Conservation (phyloP, 805 yeast genomes). For the Blastobotrys terrestris region DNA sequence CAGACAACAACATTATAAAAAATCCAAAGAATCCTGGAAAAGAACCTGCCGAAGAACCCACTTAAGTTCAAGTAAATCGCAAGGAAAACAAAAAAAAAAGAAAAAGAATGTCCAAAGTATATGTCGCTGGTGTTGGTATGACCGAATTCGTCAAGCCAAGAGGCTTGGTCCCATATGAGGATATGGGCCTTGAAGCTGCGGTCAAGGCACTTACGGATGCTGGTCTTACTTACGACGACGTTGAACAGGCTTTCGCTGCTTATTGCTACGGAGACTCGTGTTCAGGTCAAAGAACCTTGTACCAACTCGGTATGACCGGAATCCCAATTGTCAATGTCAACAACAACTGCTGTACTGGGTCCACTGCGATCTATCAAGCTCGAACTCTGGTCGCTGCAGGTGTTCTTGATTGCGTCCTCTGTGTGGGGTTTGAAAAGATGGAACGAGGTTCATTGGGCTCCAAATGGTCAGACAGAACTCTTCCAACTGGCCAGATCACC, state of each 20-base stretch:
- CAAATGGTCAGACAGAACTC: conserved; percentile 20
- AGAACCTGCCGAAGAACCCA: too few species aligned
- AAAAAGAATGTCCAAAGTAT: conserved; percentile 11
- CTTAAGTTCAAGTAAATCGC: too few species aligned
- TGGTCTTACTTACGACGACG: conserved; percentile 22
- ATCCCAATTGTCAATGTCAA: conserved; percentile 23
- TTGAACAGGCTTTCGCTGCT: conserved; percentile 19
- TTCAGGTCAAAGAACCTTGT: conserved; percentile 22
- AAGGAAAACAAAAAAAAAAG: not conserved
- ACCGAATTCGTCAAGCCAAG: conserved; percentile 25
- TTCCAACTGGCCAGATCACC: conserved; percentile 16
- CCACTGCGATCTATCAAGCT: conserved; percentile 21
- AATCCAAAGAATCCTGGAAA: not conserved
- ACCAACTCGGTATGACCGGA: conserved; percentile 25
- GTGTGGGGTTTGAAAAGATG: conserved; percentile 25
- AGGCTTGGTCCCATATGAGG: conserved; percentile 19
- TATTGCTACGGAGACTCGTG: conserved; percentile 24
- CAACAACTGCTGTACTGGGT: conserved; percentile 25
- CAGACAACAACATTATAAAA: not conserved
- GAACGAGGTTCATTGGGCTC: conserved; percentile 21
- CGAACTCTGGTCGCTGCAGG: conserved; percentile 19
- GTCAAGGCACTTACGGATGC: conserved; percentile 24
- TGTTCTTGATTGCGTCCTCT: conserved; percentile 20
- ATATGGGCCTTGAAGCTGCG: conserved; percentile 23
- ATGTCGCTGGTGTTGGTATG: conserved; percentile 26